These are phyloP conservation scores for Scorias spongiosa DNA, from an alignment of 2,329 filamentous ascomycete species.

Conservation along the genomic window DNA sequence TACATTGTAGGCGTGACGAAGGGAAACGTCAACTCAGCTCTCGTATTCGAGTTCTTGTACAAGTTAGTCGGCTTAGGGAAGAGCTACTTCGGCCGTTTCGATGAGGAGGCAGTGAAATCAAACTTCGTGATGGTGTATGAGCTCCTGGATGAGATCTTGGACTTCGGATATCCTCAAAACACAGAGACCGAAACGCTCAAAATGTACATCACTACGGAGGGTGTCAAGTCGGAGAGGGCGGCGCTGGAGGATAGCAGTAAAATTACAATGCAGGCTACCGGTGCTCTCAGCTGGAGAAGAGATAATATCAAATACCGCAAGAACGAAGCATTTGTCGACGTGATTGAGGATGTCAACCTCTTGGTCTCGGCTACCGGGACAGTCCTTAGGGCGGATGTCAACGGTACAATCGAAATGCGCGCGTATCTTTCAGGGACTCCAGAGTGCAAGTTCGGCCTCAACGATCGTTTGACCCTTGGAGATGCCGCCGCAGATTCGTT, in stretches of 20 bases:
- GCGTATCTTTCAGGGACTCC: slow-evolving; percentile 92
- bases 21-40: slow-evolving; percentile 95
- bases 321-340: slow-evolving; percentile 98
- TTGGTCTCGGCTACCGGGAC: slow-evolving; percentile 97
- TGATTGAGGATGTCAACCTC: slow-evolving; percentile 97
- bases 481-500: slow-evolving; percentile 44
- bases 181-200: slow-evolving; percentile 97
- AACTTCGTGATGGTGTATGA: slow-evolving; percentile 99
- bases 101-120: slow-evolving; percentile 98
- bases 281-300: slow-evolving; percentile 89
- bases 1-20: slow-evolving; percentile 96
- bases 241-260: slow-evolving; percentile 80
- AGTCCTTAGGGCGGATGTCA: slow-evolving; percentile 88
- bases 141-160: slow-evolving; percentile 91
- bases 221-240: slow-evolving; percentile 77
- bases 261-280: slow-evolving; percentile 98
- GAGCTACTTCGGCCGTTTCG: slow-evolving; percentile 97
- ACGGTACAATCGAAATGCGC: slow-evolving; percentile 95
- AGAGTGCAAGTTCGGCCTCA: slow-evolving; percentile 97
- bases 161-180: slow-evolving; percentile 98
- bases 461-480: slow-evolving; percentile 87
- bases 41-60: slow-evolving; percentile 97
- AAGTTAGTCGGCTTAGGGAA: slow-evolving; percentile 77
- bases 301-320: slow-evolving; percentile 98
- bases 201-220: slow-evolving; percentile 99